phyloP scores from a whole-genome alignment of 202 grass and related monocot species.

The Dendrocalamus latiflorus region DNA sequence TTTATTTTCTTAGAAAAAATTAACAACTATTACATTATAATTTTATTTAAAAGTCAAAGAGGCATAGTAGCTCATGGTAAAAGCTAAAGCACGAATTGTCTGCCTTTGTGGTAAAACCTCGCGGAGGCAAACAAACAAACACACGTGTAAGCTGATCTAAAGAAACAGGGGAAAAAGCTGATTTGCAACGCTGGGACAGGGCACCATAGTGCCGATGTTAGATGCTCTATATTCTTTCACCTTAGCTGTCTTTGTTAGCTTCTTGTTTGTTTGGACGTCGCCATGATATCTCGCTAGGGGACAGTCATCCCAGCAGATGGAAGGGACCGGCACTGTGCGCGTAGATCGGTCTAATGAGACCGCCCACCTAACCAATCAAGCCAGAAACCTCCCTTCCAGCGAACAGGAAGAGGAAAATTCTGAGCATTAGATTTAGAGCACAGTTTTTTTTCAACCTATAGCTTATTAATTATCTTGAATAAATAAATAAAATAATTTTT shows the following conservation, averaged over 20 bases:
- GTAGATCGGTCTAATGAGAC: not conserved
- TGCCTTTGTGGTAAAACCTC: not conserved
- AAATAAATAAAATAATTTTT: no score
- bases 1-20: no score
- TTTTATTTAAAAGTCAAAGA: no score
- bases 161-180: not conserved
- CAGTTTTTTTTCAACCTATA: no score
- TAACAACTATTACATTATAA: no score
- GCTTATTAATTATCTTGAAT: no score
- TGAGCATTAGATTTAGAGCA: not conserved
- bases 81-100: not conserved
- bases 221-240: not conserved
- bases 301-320: not conserved
- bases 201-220: not conserved
- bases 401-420: no score
- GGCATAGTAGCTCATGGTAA: no score
- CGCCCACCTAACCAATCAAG: not conserved
- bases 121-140: not conserved
- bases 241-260: conserved; percentile 1
- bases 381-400: not conserved
- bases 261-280: conserved; percentile 17
- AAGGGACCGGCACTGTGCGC: conserved; percentile 1
- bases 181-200: not conserved
- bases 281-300: not conserved
- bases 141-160: not conserved